Base-by-base conservation (phyloP, 805 yeast genomes). In the Tetrapisispora iriomotensis region DNA sequence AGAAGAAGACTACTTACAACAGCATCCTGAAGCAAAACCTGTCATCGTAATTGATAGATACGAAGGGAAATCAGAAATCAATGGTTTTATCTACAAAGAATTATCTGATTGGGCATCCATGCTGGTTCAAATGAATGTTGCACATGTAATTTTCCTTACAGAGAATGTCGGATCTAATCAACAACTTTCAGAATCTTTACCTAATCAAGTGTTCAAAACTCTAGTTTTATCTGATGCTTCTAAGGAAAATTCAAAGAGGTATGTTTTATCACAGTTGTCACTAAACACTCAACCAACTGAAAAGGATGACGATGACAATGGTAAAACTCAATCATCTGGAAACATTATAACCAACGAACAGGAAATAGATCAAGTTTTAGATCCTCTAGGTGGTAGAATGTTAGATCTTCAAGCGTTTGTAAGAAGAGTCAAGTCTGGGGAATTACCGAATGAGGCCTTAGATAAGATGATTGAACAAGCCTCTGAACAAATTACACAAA, bases 371-470 rank as follows among this genome's bases (percentile, higher is more conserved):
- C 60, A 64, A 5, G 71, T 79, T 24, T 62, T 88, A 25, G 75
- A 66, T 21, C 94, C 95, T 10, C 62, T 92, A 21, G 98, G 98
- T 17, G 98, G 98, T 29, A 76, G 98, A 45, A 82, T 90, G 88
- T 69, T 87, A 33, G 98, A 92, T 58, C 67, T 92, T 37, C 96
- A 92, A 60, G 80, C 90, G 22, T 87, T 85, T 61, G 82, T 82
- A 1, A 74, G 97, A 55, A 80, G 97, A 37, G 74, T 92, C 14
- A 78, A 78, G 50, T 77, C 90, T 1, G 98, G 98, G 6, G 98
- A 92, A 56, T 56, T 74, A 7, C 94, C 95, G 2, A 51, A 63
- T 8, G 81, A 72, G 37, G 96, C 97, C 0, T 63, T 86, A 32
- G 61, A 70, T 2, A 88, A 85, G 47, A 83, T 92, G 81, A 72